Conservation (phyloP, 75 land plant species). For the Picea sitchensis region DNA sequence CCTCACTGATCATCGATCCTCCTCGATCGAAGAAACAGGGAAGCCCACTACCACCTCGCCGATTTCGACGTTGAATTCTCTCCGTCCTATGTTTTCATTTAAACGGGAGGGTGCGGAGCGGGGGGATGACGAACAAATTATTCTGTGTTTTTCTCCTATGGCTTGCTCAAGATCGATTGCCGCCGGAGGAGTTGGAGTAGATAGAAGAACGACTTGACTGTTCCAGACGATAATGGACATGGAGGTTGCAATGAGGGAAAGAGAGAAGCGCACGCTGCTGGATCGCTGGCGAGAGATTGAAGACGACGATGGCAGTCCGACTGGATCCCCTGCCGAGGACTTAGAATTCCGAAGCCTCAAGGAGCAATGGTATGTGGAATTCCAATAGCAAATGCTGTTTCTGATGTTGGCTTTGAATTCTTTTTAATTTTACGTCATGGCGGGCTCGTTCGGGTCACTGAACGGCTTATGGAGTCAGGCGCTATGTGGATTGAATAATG, state of each 20-base stretch:
- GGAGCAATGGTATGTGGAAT: neutral
- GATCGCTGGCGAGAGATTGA: constrained; percentile 1
- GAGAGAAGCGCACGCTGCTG: neutral
- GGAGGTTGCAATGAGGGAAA: neutral
- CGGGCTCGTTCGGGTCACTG: too few relatives aligned
- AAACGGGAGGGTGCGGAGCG: too few relatives aligned
- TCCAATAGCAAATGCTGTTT: neutral
- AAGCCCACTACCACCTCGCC: too few relatives aligned
- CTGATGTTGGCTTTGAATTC: neutral
- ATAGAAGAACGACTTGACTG: neutral
- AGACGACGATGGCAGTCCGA: neutral
- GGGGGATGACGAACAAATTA: too few relatives aligned
- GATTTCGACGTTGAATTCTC: too few relatives aligned
- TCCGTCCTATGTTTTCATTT: too few relatives aligned
- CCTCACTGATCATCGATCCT: too few relatives aligned
- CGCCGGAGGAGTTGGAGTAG: neutral
- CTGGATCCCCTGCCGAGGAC: neutral
- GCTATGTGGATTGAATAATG: too few relatives aligned
- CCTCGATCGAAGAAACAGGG: too few relatives aligned
- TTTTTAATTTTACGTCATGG: neutral
- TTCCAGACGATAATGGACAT: neutral
- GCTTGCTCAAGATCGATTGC: neutral
- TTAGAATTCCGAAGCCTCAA: neutral
- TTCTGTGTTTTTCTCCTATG: too few relatives aligned
- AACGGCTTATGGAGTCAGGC: too few relatives aligned